phyloP scores from a whole-genome alignment of 441 rosid species.

The Gossypium gossypioides region DNA sequence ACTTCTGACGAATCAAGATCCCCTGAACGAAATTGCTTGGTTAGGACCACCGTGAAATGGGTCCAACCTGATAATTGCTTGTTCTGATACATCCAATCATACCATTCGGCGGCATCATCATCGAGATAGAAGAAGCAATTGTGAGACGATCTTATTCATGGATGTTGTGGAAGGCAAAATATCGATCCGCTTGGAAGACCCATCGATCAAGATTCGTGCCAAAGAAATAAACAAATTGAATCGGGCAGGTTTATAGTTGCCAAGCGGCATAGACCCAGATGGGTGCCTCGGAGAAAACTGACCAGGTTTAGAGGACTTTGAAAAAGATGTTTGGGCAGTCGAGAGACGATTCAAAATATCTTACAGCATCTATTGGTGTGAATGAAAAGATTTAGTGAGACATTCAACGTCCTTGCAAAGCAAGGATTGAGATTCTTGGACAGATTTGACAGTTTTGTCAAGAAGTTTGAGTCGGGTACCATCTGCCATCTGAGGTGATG shows the following conservation, averaged over 20 bases:
- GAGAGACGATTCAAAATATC: too few species aligned
- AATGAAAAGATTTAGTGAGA: too few species aligned
- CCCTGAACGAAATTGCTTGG: background rate
- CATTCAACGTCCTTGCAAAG: too few species aligned
- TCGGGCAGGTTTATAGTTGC: background rate
- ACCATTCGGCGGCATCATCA: background rate
- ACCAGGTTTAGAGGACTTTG: too few species aligned
- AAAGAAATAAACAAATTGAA: background rate
- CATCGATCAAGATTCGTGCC: background rate
- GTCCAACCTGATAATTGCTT: background rate
- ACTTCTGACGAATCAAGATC: background rate
- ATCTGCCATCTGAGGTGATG: too few species aligned
- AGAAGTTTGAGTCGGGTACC: too few species aligned
- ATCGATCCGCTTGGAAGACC: background rate
- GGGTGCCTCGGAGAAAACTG: too few species aligned
- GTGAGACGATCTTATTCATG: background rate
- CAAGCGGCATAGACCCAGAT: background rate
- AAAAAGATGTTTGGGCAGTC: too few species aligned
- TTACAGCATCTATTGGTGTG: too few species aligned
- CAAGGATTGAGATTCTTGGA: too few species aligned
- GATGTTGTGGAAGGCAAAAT: background rate
- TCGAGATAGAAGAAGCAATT: background rate
- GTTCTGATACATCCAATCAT: background rate
- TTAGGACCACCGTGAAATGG: background rate
- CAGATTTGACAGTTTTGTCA: too few species aligned